These are phyloP conservation scores for Pholiota conissans DNA, from an alignment of 768 basidiomycete genomes.

Conservation along the genomic window DNA sequence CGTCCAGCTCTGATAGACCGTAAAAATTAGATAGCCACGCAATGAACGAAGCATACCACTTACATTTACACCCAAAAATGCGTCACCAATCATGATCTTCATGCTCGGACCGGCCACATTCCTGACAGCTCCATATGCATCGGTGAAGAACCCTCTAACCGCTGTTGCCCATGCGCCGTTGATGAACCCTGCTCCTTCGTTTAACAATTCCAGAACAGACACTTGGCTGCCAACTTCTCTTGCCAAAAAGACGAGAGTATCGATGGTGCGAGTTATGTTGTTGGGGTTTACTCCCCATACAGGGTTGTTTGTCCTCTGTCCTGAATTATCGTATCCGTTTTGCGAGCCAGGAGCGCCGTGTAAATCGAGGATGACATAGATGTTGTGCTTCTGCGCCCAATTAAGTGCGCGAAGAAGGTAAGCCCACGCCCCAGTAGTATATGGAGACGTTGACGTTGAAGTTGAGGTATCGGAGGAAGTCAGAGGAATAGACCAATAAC, in stretches of 20 bases:
- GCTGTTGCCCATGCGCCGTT: conserved; percentile 39
- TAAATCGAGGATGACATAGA: conserved; percentile 75
- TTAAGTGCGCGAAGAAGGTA: conserved; percentile 62
- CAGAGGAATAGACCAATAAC: conserved; percentile 80
- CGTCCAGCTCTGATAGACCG: conserved; percentile 50
- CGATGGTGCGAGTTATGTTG: conserved; percentile 54
- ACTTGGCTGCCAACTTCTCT: conserved; percentile 54
- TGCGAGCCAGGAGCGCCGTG: conserved; percentile 74
- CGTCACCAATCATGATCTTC: conserved; percentile 73
- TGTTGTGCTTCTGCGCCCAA: conserved; percentile 60
- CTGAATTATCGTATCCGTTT: conserved; percentile 76
- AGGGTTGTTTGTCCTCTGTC: conserved; percentile 55
- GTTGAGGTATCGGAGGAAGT: conserved; percentile 51
- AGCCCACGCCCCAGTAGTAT: conserved; percentile 65
- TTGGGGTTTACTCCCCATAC: conserved; percentile 55
- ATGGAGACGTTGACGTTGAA: conserved; percentile 50
- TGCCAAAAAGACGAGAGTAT: conserved; percentile 56
- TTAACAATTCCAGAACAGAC: conserved; percentile 67
- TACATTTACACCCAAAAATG: conserved; percentile 61
- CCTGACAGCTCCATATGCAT: conserved; percentile 61
- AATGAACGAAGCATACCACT: conserved; percentile 2
- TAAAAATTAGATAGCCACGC: not conserved
- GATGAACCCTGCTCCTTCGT: conserved; percentile 64
- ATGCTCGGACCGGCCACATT: conserved; percentile 44
- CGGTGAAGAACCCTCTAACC: conserved; percentile 55